Evolutionary conservation across 805 yeast species (phyloP).

Genomic region (Lachancea kluyveri): DNA sequence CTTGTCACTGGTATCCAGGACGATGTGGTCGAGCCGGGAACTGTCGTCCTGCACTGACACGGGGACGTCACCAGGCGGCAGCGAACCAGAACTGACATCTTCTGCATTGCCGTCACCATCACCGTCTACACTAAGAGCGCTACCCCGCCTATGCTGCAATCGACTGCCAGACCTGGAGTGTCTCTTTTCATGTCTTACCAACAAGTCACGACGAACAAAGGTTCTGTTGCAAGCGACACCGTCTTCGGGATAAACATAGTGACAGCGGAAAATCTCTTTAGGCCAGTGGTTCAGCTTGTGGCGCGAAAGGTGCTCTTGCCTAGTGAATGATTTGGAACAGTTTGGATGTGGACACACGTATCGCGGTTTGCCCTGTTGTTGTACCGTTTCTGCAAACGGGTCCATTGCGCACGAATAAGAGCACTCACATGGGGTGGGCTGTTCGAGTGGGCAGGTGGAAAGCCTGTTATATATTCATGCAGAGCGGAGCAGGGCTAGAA

Average conservation of each 20-base stretch:
- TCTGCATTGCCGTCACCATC: too few relatives aligned
- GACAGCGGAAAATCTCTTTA: conserved; percentile 44
- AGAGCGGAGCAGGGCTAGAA: too few relatives aligned
- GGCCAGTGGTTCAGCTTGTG: conserved; percentile 58
- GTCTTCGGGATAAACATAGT: conserved; percentile 22
- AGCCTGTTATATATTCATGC: too few relatives aligned
- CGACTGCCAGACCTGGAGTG: conserved; percentile 25
- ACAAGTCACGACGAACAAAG: conserved; percentile 55
- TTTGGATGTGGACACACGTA: conserved; percentile 38
- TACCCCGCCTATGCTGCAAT: conserved; percentile 5
- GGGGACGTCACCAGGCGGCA: too few relatives aligned
- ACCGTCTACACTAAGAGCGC: conserved; percentile 1
- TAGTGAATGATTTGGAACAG: conserved; percentile 48
- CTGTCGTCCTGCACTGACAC: too few relatives aligned
- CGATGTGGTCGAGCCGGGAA: conserved; percentile 1
- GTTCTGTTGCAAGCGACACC: conserved; percentile 45
- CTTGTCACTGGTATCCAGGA: background rate
- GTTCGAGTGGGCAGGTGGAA: too few relatives aligned
- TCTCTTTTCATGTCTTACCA: conserved; percentile 39
- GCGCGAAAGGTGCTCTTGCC: conserved; percentile 58
- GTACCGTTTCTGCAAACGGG: background rate
- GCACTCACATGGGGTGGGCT: too few relatives aligned
- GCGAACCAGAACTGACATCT: too few relatives aligned
- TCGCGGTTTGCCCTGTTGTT: background rate
- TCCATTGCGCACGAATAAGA: too few relatives aligned